Evolutionary conservation across 305 asterid genomes (phyloP).

Genomic region (Solanum hybrid): DNA sequence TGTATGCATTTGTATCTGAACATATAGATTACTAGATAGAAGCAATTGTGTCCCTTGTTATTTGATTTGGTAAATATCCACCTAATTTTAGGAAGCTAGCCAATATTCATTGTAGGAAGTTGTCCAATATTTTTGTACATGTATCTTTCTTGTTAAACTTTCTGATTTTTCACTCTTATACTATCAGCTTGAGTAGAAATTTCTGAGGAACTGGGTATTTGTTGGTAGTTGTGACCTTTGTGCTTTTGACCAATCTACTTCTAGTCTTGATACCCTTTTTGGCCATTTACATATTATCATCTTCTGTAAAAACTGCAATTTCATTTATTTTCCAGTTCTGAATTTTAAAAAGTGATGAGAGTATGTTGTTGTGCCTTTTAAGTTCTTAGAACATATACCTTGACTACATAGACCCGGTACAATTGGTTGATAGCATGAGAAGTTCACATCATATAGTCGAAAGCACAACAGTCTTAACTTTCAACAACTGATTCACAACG

Average conservation of each 20-base stretch:
- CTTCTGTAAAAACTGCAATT: not conserved
- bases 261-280: not conserved
- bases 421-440: not conserved
- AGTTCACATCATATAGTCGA: not conserved
- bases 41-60: too few relatives aligned
- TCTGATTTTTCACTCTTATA: too few relatives aligned
- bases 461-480: too few relatives aligned
- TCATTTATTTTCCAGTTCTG: not conserved
- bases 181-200: too few relatives aligned
- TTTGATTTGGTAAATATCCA: too few relatives aligned
- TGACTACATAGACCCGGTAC: not conserved
- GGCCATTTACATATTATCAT: not conserved
- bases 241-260: not conserved
- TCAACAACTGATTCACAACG: too few relatives aligned
- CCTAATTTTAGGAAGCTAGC: too few relatives aligned
- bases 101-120: too few relatives aligned
- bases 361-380: not conserved
- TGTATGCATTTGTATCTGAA: too few relatives aligned
- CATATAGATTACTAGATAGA: too few relatives aligned
- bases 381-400: not conserved
- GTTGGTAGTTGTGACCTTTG: not conserved
- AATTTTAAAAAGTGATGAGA: not conserved
- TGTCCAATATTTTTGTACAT: too few relatives aligned
- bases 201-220: not conserved
- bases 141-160: too few relatives aligned